Conservation (phyloP, 1,284 basidiomycete species). For the Mycena sp. region DNA sequence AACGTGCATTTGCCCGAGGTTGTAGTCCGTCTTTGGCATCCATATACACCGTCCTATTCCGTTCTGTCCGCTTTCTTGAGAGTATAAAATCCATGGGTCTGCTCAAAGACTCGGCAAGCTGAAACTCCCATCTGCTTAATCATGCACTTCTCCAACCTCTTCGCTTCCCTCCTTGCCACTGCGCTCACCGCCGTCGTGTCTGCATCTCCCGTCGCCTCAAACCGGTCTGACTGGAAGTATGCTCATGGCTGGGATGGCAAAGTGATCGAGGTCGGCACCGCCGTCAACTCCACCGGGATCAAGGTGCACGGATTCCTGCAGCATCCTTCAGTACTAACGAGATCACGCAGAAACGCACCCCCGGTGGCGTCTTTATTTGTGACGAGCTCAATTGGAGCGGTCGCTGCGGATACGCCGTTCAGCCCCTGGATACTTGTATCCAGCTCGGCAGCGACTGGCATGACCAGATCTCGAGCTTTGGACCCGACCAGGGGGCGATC, state of each 20-base stretch:
- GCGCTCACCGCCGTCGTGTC: not conserved
- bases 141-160: too few relatives aligned
- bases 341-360: not conserved
- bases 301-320: not conserved
- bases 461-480: not conserved
- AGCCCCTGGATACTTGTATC: not conserved
- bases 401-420: not conserved
- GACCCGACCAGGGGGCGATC: not conserved
- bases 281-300: not conserved
- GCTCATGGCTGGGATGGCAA: too few relatives aligned
- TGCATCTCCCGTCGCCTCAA: not conserved
- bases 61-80: too few relatives aligned
- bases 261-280: too few relatives aligned
- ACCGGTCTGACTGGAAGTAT: not conserved
- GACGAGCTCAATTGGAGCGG: not conserved
- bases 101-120: too few relatives aligned
- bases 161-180: not conserved
- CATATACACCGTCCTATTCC: too few relatives aligned
- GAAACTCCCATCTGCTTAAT: too few relatives aligned
- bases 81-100: too few relatives aligned
- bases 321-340: not conserved
- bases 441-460: not conserved
- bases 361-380: not conserved
- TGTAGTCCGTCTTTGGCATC: too few relatives aligned
- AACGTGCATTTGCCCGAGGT: too few relatives aligned